Conservation (phyloP, 805 yeast genomes). For the Nakazawaea sp. region DNA sequence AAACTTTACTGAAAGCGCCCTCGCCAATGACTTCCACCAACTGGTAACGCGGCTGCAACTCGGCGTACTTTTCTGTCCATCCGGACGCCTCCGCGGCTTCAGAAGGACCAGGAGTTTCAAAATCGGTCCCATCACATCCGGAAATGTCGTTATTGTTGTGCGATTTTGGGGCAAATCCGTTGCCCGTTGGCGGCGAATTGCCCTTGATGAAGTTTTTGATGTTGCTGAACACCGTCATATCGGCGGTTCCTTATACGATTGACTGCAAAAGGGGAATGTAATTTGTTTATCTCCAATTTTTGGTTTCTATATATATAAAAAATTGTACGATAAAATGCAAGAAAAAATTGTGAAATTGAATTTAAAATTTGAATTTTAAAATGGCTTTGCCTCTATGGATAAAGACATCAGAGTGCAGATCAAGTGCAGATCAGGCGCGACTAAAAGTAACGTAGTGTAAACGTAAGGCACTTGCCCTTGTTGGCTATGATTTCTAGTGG, state of each 20-base stretch:
- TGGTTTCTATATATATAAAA: too few species aligned
- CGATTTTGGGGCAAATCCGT: not conserved
- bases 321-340: too few species aligned
- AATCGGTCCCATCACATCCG: not conserved
- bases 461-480: too few species aligned
- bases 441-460: too few species aligned
- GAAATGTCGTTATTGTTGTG: not conserved
- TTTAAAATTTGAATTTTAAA: too few species aligned
- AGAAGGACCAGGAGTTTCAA: not conserved
- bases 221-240: constrained; percentile 9
- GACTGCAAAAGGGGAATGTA: too few species aligned
- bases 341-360: too few species aligned
- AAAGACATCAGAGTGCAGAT: too few species aligned
- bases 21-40: constrained; percentile 47
- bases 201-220: constrained; percentile 7
- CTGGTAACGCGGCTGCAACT: constrained; percentile 24
- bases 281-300: not conserved
- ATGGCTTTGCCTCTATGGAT: too few species aligned
- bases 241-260: too few species aligned
- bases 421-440: too few species aligned
- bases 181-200: not conserved
- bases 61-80: not conserved
- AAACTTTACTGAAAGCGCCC: constrained; percentile 55
- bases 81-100: not conserved
- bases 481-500: too few species aligned